These are phyloP conservation scores for Suillus americanus DNA, from an alignment of 768 basidiomycete species.

Conservation along the genomic window DNA sequence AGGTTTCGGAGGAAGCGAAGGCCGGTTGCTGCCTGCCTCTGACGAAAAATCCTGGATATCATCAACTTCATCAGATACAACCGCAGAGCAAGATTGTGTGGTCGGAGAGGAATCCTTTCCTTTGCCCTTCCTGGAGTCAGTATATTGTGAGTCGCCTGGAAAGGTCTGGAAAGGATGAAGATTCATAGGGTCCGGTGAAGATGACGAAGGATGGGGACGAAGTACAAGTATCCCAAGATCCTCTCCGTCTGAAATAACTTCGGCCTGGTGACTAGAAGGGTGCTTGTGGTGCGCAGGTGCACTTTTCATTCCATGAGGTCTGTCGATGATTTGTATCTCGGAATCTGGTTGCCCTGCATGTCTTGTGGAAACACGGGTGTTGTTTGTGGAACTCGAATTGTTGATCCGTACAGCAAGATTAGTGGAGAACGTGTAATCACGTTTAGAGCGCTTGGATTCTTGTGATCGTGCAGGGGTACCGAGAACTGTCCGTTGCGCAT, in stretches of 20 bases:
- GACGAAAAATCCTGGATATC: slow-evolving; percentile 12
- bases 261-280: slow-evolving; percentile 19
- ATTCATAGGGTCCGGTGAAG: slow-evolving; percentile 26
- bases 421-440: slow-evolving; percentile 8
- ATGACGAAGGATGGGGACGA: slow-evolving; percentile 8
- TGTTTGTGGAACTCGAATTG: slow-evolving; percentile 1
- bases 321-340: slow-evolving; percentile 23
- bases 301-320: slow-evolving; percentile 1
- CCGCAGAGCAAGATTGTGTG: neutral
- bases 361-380: slow-evolving; percentile 8
- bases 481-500: slow-evolving; percentile 20
- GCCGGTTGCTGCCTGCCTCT: slow-evolving; percentile 19
- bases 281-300: neutral
- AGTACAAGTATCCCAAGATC: slow-evolving; percentile 25
- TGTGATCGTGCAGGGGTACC: slow-evolving; percentile 1
- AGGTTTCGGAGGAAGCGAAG: neutral
- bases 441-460: slow-evolving; percentile 25
- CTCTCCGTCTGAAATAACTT: slow-evolving; percentile 18
- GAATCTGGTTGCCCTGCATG: slow-evolving; percentile 9
- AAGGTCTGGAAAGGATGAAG: slow-evolving; percentile 23
- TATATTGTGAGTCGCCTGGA: slow-evolving; percentile 12
- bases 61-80: slow-evolving; percentile 11
- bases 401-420: neutral
- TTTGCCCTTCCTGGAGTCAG: slow-evolving; percentile 23
- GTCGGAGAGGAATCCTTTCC: neutral